phyloP scores from a whole-genome alignment of 768 basidiomycete genomes.

The Clitopilus hobsonii region DNA sequence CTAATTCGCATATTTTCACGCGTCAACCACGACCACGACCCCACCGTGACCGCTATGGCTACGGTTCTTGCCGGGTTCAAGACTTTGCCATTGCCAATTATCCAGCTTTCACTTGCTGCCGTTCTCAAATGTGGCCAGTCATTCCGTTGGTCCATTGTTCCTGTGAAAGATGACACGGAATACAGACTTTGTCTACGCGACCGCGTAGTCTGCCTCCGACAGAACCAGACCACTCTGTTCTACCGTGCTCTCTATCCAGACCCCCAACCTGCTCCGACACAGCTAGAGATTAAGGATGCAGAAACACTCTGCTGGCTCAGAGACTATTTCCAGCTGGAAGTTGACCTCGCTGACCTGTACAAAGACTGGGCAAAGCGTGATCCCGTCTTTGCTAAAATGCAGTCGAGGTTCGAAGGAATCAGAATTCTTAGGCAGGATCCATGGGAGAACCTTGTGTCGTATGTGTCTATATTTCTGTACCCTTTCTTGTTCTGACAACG shows the following conservation, averaged over 20 bases:
- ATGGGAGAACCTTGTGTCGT: conserved; percentile 96
- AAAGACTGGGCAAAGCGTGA: conserved; percentile 71
- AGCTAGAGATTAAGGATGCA: conserved; percentile 37
- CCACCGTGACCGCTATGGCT: no score
- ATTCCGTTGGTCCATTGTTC: conserved; percentile 72
- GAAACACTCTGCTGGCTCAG: conserved; percentile 73
- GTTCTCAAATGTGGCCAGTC: conserved; percentile 83
- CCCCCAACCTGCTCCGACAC: conserved; percentile 26
- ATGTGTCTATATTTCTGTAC: conserved; percentile 25
- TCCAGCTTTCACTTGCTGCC: conserved; percentile 71
- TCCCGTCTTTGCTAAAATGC: conserved; percentile 62
- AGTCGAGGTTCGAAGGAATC: conserved; percentile 71
- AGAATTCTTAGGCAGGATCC: conserved; percentile 89
- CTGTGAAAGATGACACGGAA: conserved; percentile 40
- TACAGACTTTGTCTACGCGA: conserved; percentile 79
- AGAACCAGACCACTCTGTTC: conserved; percentile 59
- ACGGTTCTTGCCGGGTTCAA: conserved; percentile 43
- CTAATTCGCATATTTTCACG: neutral
- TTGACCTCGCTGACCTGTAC: conserved; percentile 70
- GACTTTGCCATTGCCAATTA: conserved; percentile 53
- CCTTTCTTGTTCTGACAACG: neutral
- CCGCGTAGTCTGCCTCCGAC: conserved; percentile 80
- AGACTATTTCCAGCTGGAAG: conserved; percentile 86
- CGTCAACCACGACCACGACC: conserved; percentile 2
- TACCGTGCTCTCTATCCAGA: conserved; percentile 70